Evolutionary conservation across 495 filamentous ascomycete genomes (phyloP).

Genomic region (Xylaria intraflava): DNA sequence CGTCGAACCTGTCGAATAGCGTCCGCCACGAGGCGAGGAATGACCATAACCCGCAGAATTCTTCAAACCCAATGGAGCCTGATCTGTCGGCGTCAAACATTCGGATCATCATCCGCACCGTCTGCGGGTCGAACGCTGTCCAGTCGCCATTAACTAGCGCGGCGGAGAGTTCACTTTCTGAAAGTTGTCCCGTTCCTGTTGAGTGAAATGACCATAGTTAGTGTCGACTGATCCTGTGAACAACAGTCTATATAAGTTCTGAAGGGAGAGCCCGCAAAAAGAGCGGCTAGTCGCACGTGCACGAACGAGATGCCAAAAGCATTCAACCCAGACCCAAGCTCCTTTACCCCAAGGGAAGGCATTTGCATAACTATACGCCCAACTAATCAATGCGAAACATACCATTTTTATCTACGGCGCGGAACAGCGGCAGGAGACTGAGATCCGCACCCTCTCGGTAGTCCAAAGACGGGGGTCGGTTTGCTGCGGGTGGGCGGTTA

Average conservation of each 20-base stretch:
- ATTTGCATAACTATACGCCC: not conserved
- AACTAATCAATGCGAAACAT: constrained; percentile 13
- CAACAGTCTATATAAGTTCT: constrained; percentile 3
- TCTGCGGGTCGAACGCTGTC: constrained; percentile 90
- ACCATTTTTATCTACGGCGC: constrained; percentile 82
- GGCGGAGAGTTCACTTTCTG: constrained; percentile 79
- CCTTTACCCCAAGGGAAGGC: not conserved
- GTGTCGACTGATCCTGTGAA: not conserved
- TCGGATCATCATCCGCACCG: constrained; percentile 96
- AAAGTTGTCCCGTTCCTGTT: constrained; percentile 69
- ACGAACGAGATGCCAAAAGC: not conserved
- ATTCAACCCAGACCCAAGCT: not conserved
- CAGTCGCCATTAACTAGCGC: constrained; percentile 96
- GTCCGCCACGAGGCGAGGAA: constrained; percentile 91
- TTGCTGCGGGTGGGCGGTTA: constrained; percentile 47
- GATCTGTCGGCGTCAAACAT: constrained; percentile 94
- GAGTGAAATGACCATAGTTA: not conserved
- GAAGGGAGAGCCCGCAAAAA: not conserved
- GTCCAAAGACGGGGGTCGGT: constrained; percentile 59
- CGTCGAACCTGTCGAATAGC: constrained; percentile 93
- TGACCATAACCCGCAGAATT: constrained; percentile 92
- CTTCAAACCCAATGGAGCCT: constrained; percentile 86
- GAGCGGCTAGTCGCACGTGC: constrained; percentile 1
- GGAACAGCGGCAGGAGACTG: constrained; percentile 76
- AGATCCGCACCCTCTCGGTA: constrained; percentile 59